phyloP scores from a whole-genome alignment of 2,329 filamentous ascomycete genomes.

The Ophiostoma quercus region DNA sequence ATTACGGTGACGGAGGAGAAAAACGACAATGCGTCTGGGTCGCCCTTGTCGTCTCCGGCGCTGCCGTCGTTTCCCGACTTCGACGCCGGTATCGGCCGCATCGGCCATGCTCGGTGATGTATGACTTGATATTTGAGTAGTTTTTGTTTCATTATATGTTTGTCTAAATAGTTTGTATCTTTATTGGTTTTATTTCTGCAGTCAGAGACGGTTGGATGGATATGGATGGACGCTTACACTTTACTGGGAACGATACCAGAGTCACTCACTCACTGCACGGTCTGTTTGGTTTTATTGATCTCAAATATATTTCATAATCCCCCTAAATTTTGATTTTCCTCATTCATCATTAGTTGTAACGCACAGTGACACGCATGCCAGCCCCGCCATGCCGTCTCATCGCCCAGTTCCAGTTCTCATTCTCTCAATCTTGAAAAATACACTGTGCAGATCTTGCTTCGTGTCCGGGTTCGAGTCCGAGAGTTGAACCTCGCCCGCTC shows the following conservation, averaged over 20 bases:
- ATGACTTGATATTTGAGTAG: background rate
- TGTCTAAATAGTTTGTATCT: background rate
- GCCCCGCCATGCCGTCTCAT: background rate
- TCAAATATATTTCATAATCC: background rate
- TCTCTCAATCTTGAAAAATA: background rate
- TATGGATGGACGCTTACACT: background rate
- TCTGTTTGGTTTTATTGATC: background rate
- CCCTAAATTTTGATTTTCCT: no score
- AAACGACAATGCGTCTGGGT: background rate
- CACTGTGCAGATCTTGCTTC: background rate
- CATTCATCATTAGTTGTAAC: no score
- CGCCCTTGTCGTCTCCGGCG: background rate
- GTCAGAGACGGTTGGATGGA: background rate
- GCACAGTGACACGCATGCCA: no score
- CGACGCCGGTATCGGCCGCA: background rate
- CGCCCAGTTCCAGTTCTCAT: background rate
- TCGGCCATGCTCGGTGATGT: slow-evolving; percentile 2
- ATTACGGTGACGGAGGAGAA: slow-evolving; percentile 9
- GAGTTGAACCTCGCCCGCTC: background rate
- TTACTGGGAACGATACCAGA: slow-evolving; percentile 19
- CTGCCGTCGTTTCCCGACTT: background rate
- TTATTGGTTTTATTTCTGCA: background rate
- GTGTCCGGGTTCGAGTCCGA: background rate
- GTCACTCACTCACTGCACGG: slow-evolving; percentile 15
- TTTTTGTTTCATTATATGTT: background rate